phyloP scores from a whole-genome alignment of 2,329 filamentous ascomycete species.

The Talaromyces piceae region DNA sequence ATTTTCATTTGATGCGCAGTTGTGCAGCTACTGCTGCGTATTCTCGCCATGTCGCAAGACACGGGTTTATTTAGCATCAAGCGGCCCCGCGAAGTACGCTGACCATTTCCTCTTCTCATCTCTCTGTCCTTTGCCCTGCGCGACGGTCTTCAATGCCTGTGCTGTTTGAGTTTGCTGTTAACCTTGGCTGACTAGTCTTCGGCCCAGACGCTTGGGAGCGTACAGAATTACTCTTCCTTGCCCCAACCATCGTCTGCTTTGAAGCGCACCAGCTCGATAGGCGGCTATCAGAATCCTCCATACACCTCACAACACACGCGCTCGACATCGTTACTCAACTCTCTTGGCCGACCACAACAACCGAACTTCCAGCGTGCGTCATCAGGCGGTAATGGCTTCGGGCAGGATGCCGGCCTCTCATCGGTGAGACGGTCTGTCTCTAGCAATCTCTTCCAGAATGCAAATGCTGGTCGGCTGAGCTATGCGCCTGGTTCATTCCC shows the following conservation, averaged over 20 bases:
- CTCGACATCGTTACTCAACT: conserved; percentile 81
- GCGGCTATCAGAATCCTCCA: conserved; percentile 55
- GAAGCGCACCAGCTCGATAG: conserved; percentile 81
- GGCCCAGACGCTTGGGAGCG: conserved; percentile 66
- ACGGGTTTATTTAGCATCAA: conserved; percentile 84
- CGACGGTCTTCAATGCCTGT: neutral
- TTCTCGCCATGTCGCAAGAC: conserved; percentile 69
- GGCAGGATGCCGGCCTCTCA: conserved; percentile 71
- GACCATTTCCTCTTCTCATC: conserved; percentile 5
- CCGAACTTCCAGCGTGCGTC: conserved; percentile 82
- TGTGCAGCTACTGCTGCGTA: conserved; percentile 22
- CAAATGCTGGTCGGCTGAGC: conserved; percentile 60
- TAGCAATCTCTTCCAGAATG: conserved; percentile 53
- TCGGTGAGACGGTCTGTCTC: conserved; percentile 77
- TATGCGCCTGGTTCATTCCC: conserved; percentile 55
- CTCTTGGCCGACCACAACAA: conserved; percentile 73
- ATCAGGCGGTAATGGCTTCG: conserved; percentile 56
- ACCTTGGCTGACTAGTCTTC: conserved; percentile 15
- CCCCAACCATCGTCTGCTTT: conserved; percentile 88
- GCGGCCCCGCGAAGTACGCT: conserved; percentile 76
- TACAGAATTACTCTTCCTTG: conserved; percentile 75
- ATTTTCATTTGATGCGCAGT: neutral
- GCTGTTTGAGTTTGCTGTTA: conserved; percentile 3
- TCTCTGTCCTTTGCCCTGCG: neutral
- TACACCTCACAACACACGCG: conserved; percentile 68